Evolutionary conservation across 139 green algal species (phyloP).

Genomic region (Coccomyxa sp.): DNA sequence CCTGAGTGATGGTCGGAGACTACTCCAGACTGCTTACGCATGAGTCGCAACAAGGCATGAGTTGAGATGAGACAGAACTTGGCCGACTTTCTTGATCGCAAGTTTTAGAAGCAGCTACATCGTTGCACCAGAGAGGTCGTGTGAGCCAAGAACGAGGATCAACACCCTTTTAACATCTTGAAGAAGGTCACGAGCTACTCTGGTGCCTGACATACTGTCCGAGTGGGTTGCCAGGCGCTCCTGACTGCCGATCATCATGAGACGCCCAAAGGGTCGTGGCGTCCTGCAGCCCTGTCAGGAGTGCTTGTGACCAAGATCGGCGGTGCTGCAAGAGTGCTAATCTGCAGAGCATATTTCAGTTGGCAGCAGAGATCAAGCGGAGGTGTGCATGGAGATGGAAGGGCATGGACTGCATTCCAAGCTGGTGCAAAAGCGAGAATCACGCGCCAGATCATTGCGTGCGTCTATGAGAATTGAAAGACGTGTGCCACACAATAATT

Average conservation of each 20-base stretch:
- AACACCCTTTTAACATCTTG: background rate
- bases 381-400: conserved; percentile 1
- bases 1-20: background rate
- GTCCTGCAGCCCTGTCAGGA: background rate
- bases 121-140: conserved; percentile 1
- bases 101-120: conserved; percentile 1
- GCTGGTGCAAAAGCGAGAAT: background rate
- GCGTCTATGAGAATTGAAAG: background rate
- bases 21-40: background rate
- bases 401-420: background rate
- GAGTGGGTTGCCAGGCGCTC: background rate
- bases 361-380: background rate
- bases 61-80: background rate
- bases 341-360: background rate
- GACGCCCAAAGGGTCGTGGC: background rate
- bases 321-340: background rate
- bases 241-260: background rate
- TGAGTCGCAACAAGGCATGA: background rate
- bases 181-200: background rate
- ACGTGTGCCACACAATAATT: conserved; percentile 1
- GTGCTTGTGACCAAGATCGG: background rate
- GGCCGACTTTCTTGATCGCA: background rate
- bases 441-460: background rate
- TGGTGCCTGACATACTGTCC: background rate
- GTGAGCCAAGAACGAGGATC: background rate